phyloP scores from a whole-genome alignment of 495 filamentous ascomycete species.

The Astrocystis sublimbata region DNA sequence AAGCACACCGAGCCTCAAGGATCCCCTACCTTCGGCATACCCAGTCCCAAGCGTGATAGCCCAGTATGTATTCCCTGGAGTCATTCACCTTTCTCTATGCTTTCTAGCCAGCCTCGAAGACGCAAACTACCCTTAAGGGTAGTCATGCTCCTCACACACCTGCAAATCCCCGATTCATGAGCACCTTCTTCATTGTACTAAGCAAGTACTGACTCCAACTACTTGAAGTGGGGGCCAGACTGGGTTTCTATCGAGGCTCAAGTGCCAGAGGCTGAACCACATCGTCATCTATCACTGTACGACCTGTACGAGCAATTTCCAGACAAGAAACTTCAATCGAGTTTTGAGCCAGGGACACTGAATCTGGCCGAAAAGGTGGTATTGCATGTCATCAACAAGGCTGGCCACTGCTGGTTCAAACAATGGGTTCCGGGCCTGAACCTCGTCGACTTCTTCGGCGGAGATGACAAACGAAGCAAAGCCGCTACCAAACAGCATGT shows the following conservation, averaged over 20 bases:
- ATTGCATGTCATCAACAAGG: slow-evolving; percentile 17
- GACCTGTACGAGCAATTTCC: slow-evolving; percentile 20
- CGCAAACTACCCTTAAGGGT: too few species aligned
- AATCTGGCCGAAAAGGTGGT: neutral
- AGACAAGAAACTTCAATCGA: slow-evolving; percentile 9
- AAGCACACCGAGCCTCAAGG: neutral
- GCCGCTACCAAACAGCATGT: slow-evolving; percentile 2
- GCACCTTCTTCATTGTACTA: too few species aligned
- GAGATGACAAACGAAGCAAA: neutral
- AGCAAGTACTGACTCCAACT: too few species aligned
- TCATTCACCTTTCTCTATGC: too few species aligned
- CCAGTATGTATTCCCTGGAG: too few species aligned
- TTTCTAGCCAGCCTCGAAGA: too few species aligned
- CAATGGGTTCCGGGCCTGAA: slow-evolving; percentile 22
- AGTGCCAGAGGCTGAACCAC: neutral
- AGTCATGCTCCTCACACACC: too few species aligned
- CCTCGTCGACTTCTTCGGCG: neutral
- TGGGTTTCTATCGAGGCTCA: neutral
- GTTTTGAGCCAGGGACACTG: slow-evolving; percentile 9
- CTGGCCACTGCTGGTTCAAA: slow-evolving; percentile 16
- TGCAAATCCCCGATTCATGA: too few species aligned
- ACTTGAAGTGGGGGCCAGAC: neutral
- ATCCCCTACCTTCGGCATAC: neutral
- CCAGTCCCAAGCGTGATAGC: neutral
- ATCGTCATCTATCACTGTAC: slow-evolving; percentile 5